Evolutionary conservation across 345 rosid genomes (phyloP), one percentile per base, ranked within the genome.

Genomic region (Schrenkiella parvula): DNA sequence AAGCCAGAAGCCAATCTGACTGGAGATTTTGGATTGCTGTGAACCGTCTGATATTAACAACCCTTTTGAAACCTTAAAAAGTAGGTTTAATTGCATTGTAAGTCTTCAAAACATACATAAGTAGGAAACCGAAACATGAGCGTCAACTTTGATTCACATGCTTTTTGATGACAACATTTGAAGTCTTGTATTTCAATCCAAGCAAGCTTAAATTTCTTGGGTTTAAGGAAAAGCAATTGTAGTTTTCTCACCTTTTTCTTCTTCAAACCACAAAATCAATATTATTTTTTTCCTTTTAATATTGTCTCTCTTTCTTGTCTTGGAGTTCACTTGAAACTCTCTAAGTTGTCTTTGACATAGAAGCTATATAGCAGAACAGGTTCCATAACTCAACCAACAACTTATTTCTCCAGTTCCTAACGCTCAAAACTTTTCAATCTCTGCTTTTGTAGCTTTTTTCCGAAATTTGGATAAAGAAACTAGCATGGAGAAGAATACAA

Each of bases 181-280:
- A 64, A 76, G 17, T 53, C 79, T 76, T 76, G 44, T 37, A 76
- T 76, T 76, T 68, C 26, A 76, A 69, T 69, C 15, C 75, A 76
- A 76, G 79, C 66, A 76, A 69, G 43, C 79, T 23, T 13, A 50
- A 51, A 54, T 60, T 74, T 68, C 70, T 37, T 44, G 14, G 74
- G 65, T 62, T 75, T 25, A 68, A 68, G 79, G 26, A 37, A 75
- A 75, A 68, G 74, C 79, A 62, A 62, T 11, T 69, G 59, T 62
- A 42, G 35, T 53, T 64, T 25, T 52, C 42, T 29, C 68, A 38
- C 21, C 8, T 26, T 75, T 65, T 48, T 26, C 41, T 34, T 66
- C 60, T 38, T 18, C 44, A 56, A 66, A 74, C 41, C 46, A 74
- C 47, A 48, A 58, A 66, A 57, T 37, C 28, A 39, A 50, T 25